Conservation (phyloP, 805 yeast species). For the Kodamaea jinghongensis region DNA sequence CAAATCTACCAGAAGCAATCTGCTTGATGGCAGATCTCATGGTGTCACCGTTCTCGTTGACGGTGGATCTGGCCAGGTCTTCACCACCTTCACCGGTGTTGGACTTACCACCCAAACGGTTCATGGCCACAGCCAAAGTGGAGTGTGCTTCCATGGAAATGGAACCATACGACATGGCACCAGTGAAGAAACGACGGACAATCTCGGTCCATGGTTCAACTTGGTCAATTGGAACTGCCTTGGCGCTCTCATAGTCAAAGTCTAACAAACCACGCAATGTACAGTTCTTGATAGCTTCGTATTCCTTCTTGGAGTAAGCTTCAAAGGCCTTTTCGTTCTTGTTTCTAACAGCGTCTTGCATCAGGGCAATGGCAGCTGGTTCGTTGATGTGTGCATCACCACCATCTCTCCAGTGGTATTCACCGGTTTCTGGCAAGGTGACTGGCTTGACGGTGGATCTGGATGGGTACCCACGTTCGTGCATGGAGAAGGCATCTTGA, state of each 20-base stretch:
- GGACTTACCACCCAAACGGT: slow-evolving; percentile 94
- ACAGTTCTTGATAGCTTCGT: slow-evolving; percentile 88
- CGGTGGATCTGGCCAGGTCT: slow-evolving; percentile 84
- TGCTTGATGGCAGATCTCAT: slow-evolving; percentile 99
- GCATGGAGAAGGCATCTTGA: slow-evolving; percentile 92
- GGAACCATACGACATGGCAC: slow-evolving; percentile 99
- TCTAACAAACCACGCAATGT: slow-evolving; percentile 92
- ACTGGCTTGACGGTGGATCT: slow-evolving; percentile 68
- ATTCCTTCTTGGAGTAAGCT: slow-evolving; percentile 83
- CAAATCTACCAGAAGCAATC: slow-evolving; percentile 96
- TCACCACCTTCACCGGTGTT: slow-evolving; percentile 99
- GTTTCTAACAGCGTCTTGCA: slow-evolving; percentile 98
- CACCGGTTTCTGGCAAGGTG: slow-evolving; percentile 91
- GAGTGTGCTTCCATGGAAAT: slow-evolving; percentile 98
- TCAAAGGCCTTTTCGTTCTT: slow-evolving; percentile 93
- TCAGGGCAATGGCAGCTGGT: slow-evolving; percentile 90
- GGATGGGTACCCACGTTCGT: slow-evolving; percentile 86
- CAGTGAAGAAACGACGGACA: slow-evolving; percentile 96
- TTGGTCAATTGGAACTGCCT: slow-evolving; percentile 89
- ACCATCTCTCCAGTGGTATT: slow-evolving; percentile 98
- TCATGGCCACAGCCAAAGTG: slow-evolving; percentile 97
- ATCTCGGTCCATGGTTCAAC: slow-evolving; percentile 99
- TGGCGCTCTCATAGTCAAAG: slow-evolving; percentile 71
- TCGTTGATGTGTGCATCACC: slow-evolving; percentile 95
- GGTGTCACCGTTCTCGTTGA: slow-evolving; percentile 85